A percentile compares a stretch with the other conserved stretches of the same genome.
phyloP scores from a whole-genome alignment of 208 protist genomes.

The Leptomonas seymouri region DNA sequence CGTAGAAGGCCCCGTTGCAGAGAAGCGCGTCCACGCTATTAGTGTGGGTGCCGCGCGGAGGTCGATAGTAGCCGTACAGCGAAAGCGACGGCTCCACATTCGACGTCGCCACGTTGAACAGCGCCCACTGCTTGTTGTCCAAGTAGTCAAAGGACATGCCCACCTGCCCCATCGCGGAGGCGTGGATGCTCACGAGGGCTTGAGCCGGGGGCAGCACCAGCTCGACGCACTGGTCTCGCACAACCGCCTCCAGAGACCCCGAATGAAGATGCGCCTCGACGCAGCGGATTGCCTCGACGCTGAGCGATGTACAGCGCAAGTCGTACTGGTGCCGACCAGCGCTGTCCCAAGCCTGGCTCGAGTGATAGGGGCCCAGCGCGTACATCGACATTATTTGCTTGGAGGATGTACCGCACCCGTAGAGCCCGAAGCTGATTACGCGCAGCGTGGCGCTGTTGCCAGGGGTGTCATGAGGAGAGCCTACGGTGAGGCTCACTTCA shows the following conservation, averaged over 20 bases:
- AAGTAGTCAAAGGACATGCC: slow-evolving; percentile 33
- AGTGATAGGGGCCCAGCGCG: slow-evolving; percentile 33
- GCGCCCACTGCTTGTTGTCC: slow-evolving; percentile 50
- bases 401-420: slow-evolving; percentile 34
- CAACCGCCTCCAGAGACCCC: slow-evolving; percentile 12
- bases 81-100: slow-evolving; percentile 15
- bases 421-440: slow-evolving; percentile 56
- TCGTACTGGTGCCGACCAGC: slow-evolving; percentile 32
- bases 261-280: slow-evolving; percentile 34
- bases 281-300: slow-evolving; percentile 35
- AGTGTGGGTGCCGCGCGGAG: slow-evolving; percentile 30
- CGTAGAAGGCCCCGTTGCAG: slow-evolving; percentile 47
- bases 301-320: slow-evolving; percentile 31
- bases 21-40: slow-evolving; percentile 45
- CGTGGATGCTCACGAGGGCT: slow-evolving; percentile 40
- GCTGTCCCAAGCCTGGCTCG: slow-evolving; percentile 30
- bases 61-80: slow-evolving; percentile 42
- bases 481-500: slow-evolving; percentile 43
- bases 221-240: slow-evolving; percentile 25
- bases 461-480: slow-evolving; percentile 31
- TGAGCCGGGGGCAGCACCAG: slow-evolving; percentile 25
- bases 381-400: slow-evolving; percentile 48
- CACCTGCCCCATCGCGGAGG: slow-evolving; percentile 34
- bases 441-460: slow-evolving; percentile 28
- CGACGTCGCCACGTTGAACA: slow-evolving; percentile 32